Evolutionary conservation across 768 basidiomycete species (phyloP).

Genomic region (Lyophyllum atratum): DNA sequence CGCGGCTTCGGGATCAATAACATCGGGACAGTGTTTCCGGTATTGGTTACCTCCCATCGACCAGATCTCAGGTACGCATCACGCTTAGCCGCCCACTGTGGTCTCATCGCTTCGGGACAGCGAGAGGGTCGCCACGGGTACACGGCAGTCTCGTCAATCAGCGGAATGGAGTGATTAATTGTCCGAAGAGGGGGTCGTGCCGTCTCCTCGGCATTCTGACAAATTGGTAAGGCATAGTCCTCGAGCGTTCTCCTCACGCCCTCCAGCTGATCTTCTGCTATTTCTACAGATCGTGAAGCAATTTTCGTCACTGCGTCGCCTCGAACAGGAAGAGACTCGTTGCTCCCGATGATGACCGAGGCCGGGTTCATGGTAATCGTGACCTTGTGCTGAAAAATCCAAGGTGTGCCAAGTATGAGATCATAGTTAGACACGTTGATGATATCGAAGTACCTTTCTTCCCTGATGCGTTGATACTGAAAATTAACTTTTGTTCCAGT

Average conservation of each 20-base stretch:
- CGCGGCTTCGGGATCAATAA: background rate
- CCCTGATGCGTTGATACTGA: conserved; percentile 35
- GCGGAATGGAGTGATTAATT: conserved; percentile 37
- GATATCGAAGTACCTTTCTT: conserved; percentile 33
- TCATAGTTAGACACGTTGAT: conserved; percentile 41
- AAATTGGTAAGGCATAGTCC: conserved; percentile 27
- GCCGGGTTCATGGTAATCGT: conserved; percentile 25
- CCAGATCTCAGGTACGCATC: conserved; percentile 4
- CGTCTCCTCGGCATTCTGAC: conserved; percentile 27
- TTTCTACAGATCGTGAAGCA: conserved; percentile 2
- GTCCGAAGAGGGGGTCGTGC: conserved; percentile 27
- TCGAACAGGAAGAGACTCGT: conserved; percentile 18
- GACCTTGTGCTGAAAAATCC: conserved; percentile 32
- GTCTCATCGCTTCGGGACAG: conserved; percentile 11
- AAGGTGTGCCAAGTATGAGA: conserved; percentile 40
- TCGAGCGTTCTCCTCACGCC: conserved; percentile 16
- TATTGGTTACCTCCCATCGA: conserved; percentile 4
- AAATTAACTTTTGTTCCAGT: conserved; percentile 23
- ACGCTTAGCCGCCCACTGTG: conserved; percentile 12
- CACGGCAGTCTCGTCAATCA: conserved; percentile 29
- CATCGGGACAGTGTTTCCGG: background rate
- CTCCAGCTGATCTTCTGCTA: conserved; percentile 10
- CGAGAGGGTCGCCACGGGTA: conserved; percentile 22
- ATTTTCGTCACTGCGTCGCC: conserved; percentile 12
- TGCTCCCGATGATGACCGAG: conserved; percentile 23